phyloP scores from a whole-genome alignment of 352 stramenopile genomes.

The Globisporangium mamillatum region DNA sequence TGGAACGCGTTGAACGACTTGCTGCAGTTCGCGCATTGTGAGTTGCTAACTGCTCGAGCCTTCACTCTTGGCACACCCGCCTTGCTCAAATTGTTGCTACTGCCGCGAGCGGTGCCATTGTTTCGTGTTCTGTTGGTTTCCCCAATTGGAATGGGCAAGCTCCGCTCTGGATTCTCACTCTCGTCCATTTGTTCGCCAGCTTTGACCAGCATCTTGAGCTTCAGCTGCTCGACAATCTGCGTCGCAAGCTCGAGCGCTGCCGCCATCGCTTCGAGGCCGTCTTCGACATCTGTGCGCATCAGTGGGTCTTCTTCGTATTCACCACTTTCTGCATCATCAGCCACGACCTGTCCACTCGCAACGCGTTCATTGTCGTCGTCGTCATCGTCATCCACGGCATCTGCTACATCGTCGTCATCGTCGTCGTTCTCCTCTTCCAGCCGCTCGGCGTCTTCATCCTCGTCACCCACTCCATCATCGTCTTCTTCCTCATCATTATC shows the following conservation, averaged over 20 bases:
- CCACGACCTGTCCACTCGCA: background rate
- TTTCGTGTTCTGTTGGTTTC: background rate
- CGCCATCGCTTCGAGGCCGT: slow-evolving; percentile 43
- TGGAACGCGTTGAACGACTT: slow-evolving; percentile 76
- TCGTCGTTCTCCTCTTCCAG: slow-evolving; percentile 31
- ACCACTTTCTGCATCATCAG: slow-evolving; percentile 15
- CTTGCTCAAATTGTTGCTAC: slow-evolving; percentile 5
- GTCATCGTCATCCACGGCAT: slow-evolving; percentile 35
- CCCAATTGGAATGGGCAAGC: slow-evolving; percentile 12
- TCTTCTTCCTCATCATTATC: slow-evolving; percentile 16
- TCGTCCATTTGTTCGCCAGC: slow-evolving; percentile 42
- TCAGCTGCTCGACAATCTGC: slow-evolving; percentile 54
- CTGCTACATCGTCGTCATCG: slow-evolving; percentile 47
- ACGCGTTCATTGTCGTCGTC: slow-evolving; percentile 20
- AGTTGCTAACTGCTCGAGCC: slow-evolving; percentile 30
- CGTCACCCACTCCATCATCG: slow-evolving; percentile 1
- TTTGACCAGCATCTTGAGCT: slow-evolving; percentile 52
- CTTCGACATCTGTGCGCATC: slow-evolving; percentile 17
- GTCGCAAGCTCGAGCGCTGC: slow-evolving; percentile 52
- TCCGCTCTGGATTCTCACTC: slow-evolving; percentile 18
- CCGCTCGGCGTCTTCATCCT: slow-evolving; percentile 24
- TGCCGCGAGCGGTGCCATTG: slow-evolving; percentile 1
- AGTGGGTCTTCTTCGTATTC: slow-evolving; percentile 14
- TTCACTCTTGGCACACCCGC: slow-evolving; percentile 40
- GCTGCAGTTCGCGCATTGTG: slow-evolving; percentile 46